phyloP scores from a whole-genome alignment of 73 alveolate genomes.

The Symbiodinium natans region DNA sequence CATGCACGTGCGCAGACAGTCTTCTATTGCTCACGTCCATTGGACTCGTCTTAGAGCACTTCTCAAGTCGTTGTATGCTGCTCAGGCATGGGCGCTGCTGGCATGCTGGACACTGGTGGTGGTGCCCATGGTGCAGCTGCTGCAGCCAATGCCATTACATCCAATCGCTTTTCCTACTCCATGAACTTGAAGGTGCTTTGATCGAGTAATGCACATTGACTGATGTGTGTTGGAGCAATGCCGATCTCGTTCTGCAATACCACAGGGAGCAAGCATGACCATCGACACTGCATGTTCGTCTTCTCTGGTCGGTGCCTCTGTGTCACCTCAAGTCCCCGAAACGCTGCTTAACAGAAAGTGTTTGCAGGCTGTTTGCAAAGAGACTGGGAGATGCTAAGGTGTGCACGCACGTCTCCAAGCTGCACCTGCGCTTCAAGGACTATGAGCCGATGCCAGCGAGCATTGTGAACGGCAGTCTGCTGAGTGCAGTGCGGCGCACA shows the following conservation, averaged over 20 bases:
- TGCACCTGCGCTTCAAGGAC: constrained; percentile 89
- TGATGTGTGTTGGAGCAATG: neutral
- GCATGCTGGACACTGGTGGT: constrained; percentile 64
- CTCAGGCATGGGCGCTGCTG: constrained; percentile 90
- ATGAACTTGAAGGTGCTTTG: constrained; percentile 56
- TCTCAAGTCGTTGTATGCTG: neutral
- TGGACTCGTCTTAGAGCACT: too few species aligned
- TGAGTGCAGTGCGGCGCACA: neutral
- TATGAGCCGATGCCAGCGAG: constrained; percentile 88
- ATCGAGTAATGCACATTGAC: neutral
- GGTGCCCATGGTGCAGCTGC: constrained; percentile 86
- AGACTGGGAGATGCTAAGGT: constrained; percentile 29
- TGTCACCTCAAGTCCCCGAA: neutral
- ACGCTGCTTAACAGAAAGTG: neutral
- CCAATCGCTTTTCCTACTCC: constrained; percentile 84
- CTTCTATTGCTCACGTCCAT: too few species aligned
- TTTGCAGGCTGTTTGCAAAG: too few species aligned
- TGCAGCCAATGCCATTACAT: constrained; percentile 73
- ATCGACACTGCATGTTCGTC: constrained; percentile 91
- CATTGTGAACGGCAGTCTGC: constrained; percentile 55
- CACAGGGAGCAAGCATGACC: constrained; percentile 89
- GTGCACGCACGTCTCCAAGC: constrained; percentile 92
- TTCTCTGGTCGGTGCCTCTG: constrained; percentile 5
- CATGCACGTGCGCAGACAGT: too few species aligned
- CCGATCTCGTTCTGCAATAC: neutral